Evolutionary conservation across 1,139 yeast genomes (phyloP).

Genomic region (Pichia sp.): DNA sequence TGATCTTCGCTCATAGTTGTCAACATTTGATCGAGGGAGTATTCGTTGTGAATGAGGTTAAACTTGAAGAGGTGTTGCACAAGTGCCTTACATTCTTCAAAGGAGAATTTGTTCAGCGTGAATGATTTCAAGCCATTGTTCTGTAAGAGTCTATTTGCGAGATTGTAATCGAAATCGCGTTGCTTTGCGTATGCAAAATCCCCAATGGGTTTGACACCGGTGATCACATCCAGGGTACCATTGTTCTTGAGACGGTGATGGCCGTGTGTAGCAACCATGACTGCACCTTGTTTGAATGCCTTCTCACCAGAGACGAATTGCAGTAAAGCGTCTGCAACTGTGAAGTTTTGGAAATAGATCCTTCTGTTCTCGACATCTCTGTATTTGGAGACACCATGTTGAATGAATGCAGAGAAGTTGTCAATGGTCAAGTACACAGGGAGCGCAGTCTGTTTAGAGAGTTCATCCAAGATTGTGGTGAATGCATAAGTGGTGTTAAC

Average conservation of each 20-base stretch:
- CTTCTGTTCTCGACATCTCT: conserved; percentile 49
- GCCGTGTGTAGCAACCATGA: conserved; percentile 58
- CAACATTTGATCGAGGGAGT: conserved; percentile 27
- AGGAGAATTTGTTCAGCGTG: conserved; percentile 45
- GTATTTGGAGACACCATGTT: conserved; percentile 52
- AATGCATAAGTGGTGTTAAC: conserved; percentile 31
- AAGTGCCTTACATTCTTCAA: conserved; percentile 47
- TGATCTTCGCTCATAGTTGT: conserved; percentile 10
- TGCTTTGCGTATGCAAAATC: conserved; percentile 53
- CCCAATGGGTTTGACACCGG: conserved; percentile 36
- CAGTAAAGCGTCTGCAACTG: conserved; percentile 55
- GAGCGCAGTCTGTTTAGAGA: conserved; percentile 34
- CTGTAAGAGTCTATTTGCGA: conserved; percentile 38
- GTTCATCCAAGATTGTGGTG: conserved; percentile 48
- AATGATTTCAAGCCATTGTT: conserved; percentile 34
- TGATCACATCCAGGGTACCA: conserved; percentile 54
- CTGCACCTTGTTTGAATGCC: conserved; percentile 52
- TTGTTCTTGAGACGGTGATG: conserved; percentile 31
- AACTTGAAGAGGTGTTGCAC: conserved; percentile 48
- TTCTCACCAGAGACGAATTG: conserved; percentile 49
- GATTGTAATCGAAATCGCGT: conserved; percentile 44
- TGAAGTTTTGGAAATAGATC: conserved; percentile 58
- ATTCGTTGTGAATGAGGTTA: conserved; percentile 46
- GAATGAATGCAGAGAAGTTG: conserved; percentile 60
- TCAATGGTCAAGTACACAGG: conserved; percentile 74